Base-by-base conservation (phyloP, 2,329 filamentous ascomycete genomes). In the Kalmusia sp. region DNA sequence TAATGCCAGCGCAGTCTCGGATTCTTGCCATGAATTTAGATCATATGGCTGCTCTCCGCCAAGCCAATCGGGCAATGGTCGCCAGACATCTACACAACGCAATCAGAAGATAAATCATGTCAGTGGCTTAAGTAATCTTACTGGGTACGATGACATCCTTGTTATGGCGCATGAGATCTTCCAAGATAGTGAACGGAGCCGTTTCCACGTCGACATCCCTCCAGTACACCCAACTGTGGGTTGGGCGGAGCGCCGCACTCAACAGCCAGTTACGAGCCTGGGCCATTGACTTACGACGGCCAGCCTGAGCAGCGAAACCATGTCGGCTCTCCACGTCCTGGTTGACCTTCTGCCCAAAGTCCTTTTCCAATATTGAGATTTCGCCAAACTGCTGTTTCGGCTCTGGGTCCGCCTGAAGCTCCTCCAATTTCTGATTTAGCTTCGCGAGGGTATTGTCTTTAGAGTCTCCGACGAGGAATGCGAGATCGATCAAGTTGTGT, bases 181-280 rank as follows among this genome's bases (percentile, higher is more conserved):
- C 95, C 58, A 99, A 79, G 64, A 99, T 98, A 0, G 95, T 98
- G 70, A 93, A 95, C 0, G 95, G 95, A 2, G 95, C 95, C 1
- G 95, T 99, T 77, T 98, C 92, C 7, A 99, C 95, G 77, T 99
- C 95, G 21, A 96, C 95, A 78, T 99, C 95, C 76, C 95, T 87
- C 95, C 95, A 99, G 73, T 99, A 99, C 8, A 99, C 95, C 95
- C 95, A 99, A 60, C 93, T 97, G 73, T 99, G 95, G 47, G 95
- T 96, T 1, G 95, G 95, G 37, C 95, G 87, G 49, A 99, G 79
- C 19, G 95, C 93, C 34, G 95, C 93, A 68, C 92, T 97, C 51
- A 99, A 79, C 47, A 99, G 82, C 95, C 95, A 99, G 76, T 99
- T 99, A 58, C 95, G 86, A 45, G 95, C 95, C 77, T 97, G 92